A percentile compares a stretch with the other conserved stretches of the same genome.
Evolutionary conservation across 1,139 yeast species (phyloP).

Genomic region (Pichia sp.): DNA sequence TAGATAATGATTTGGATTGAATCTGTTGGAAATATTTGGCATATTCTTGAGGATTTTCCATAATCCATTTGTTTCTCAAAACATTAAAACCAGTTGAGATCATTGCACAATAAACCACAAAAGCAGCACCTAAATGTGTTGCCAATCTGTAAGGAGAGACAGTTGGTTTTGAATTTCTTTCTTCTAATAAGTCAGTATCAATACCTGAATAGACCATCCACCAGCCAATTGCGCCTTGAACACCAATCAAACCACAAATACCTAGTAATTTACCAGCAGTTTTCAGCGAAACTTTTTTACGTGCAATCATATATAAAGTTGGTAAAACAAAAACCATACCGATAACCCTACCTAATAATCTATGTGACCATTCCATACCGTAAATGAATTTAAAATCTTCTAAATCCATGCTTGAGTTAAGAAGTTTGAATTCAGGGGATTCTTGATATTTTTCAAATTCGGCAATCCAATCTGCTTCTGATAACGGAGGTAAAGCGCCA

Average conservation of each 20-base stretch:
- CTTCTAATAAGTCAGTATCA: conserved; percentile 71
- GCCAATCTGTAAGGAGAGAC: conserved; percentile 94
- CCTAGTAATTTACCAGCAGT: conserved; percentile 65
- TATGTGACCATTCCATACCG: conserved; percentile 97
- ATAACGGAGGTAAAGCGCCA: conserved; percentile 85
- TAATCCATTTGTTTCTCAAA: conserved; percentile 67
- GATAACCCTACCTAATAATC: conserved; percentile 85
- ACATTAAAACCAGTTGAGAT: conserved; percentile 85
- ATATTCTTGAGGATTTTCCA: conserved; percentile 50
- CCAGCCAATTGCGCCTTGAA: conserved; percentile 98
- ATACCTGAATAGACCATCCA: conserved; percentile 99
- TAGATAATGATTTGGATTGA: conserved; percentile 50
- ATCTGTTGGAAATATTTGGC: conserved; percentile 47
- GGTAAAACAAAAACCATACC: conserved; percentile 82
- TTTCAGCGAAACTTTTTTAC: conserved; percentile 59
- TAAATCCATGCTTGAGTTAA: conserved; percentile 83
- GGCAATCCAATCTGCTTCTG: conserved; percentile 70
- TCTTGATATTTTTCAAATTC: conserved; percentile 77
- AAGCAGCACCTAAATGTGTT: conserved; percentile 92
- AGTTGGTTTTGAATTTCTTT: conserved; percentile 84
- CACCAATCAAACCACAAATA: conserved; percentile 70
- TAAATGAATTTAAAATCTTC: conserved; percentile 94
- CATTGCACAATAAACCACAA: conserved; percentile 80
- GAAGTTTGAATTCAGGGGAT: conserved; percentile 85
- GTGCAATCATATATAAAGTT: conserved; percentile 69